Evolutionary conservation across 345 rosid species (phyloP), one percentile per base, ranked within the genome.

Genomic region (Gynandropsis gynandra): DNA sequence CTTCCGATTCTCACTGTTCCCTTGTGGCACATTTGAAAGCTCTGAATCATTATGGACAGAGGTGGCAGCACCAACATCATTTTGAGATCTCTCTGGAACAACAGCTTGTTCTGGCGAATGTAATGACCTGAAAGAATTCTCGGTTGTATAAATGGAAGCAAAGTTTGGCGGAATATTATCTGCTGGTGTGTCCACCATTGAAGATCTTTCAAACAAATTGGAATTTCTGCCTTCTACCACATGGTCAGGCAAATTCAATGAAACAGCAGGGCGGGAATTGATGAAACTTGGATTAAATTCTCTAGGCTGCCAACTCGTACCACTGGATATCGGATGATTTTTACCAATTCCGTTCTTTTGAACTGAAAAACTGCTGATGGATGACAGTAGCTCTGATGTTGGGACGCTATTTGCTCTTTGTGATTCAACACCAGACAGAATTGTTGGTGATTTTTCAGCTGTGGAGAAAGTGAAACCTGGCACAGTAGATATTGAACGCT

Each of bases 401-500:
- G 81, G 80, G 58, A 74, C 71, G 41, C 80, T 81, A 58, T 68
- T 69, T 48, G 80, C 74, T 68, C 76, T 75, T 43, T 54, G 77
- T 46, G 73, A 74, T 68, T 71, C 81, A 50, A 45, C 37, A 60
- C 65, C 49, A 27, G 53, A 52, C 52, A 62, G 73, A 56, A 64
- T 63, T 59, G 68, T 76, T 42, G 58, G 77, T 55, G 76, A 70
- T 36, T 70, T 80, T 66, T 76, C 82, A 67, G 44, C 61, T 34
- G 78, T 42, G 47, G 95, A 76, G 60, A 75, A 63, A 38, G 44
- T 53, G 67, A 88, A 87, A 72, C 87, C 95, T 67, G 95, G 90
- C 31, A 93, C 79, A 7, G 83, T 83, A 64, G 97, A 88, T 60
- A 93, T 85, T 16, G 97, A 88, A 56, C 95, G 82, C 54, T 71